These are phyloP conservation scores for Effrenium voratum DNA, from an alignment of 73 alveolate genomes.

Conservation along the genomic window DNA sequence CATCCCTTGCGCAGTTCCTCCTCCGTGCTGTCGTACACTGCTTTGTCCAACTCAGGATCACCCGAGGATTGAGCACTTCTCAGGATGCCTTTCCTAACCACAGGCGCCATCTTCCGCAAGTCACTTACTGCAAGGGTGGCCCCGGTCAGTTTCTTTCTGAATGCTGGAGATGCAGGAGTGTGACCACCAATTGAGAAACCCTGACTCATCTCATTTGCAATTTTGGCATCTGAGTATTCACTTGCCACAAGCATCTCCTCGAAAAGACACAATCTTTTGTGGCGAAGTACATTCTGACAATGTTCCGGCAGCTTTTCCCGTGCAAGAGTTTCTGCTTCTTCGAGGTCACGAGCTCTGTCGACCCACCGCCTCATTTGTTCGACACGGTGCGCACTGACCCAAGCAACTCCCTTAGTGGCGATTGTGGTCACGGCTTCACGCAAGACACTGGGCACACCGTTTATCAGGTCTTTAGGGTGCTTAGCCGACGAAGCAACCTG, in stretches of 20 bases:
- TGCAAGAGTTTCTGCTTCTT: background rate
- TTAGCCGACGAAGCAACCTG: too few relatives aligned
- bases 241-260: background rate
- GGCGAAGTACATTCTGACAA: background rate
- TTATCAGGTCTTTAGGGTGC: background rate
- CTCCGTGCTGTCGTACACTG: background rate
- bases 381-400: background rate
- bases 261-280: background rate
- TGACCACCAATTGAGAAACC: background rate
- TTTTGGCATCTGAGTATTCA: background rate
- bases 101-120: background rate
- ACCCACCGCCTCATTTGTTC: background rate
- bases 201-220: background rate
- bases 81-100: background rate
- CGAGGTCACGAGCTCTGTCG: background rate
- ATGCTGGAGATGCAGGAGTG: background rate
- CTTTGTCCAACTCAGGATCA: background rate
- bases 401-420: too few relatives aligned
- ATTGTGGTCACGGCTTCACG: background rate
- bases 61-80: background rate
- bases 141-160: background rate
- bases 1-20: background rate
- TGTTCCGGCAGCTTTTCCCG: background rate
- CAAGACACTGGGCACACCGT: background rate
- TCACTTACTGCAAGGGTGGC: background rate